These are phyloP conservation scores for Hyphodiscus hymeniophilus DNA, from an alignment of 495 filamentous ascomycete species.

Conservation along the genomic window DNA sequence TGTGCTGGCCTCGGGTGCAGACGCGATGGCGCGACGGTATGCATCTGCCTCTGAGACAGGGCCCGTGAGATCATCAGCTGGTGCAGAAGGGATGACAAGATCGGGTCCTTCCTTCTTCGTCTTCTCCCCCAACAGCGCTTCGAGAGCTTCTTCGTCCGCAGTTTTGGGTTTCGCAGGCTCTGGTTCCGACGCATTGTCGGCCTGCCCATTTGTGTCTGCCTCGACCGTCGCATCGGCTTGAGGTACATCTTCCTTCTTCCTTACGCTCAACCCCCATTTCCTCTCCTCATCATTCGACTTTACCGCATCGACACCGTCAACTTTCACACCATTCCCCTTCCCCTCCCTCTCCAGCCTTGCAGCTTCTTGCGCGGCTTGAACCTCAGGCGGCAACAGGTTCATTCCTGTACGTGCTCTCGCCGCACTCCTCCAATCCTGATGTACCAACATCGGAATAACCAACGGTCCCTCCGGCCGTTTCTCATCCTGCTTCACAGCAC, in stretches of 20 bases:
- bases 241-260: slow-evolving; percentile 20
- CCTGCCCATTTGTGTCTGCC: slow-evolving; percentile 24
- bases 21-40: slow-evolving; percentile 57
- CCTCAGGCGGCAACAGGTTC: slow-evolving; percentile 44
- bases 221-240: neutral
- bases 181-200: slow-evolving; percentile 1
- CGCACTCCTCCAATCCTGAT: slow-evolving; percentile 67
- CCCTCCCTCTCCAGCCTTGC: neutral
- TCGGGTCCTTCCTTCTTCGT: slow-evolving; percentile 42
- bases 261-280: slow-evolving; percentile 19
- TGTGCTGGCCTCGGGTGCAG: slow-evolving; percentile 66
- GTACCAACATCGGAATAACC: slow-evolving; percentile 57
- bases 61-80: slow-evolving; percentile 7
- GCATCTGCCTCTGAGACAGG: slow-evolving; percentile 53
- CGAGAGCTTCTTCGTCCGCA: slow-evolving; percentile 71
- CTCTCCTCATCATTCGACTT: slow-evolving; percentile 22
- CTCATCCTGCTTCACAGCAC: slow-evolving; percentile 24
- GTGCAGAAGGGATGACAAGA: slow-evolving; percentile 48
- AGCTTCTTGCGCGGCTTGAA: slow-evolving; percentile 25
- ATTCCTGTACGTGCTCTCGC: slow-evolving; percentile 40
- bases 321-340: slow-evolving; percentile 16
- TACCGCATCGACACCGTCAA: slow-evolving; percentile 26
- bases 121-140: slow-evolving; percentile 61
- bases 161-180: slow-evolving; percentile 28
- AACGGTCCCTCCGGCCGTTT: slow-evolving; percentile 38